Conservation (phyloP, 768 basidiomycete genomes). For the Amanita fuliginea region DNA sequence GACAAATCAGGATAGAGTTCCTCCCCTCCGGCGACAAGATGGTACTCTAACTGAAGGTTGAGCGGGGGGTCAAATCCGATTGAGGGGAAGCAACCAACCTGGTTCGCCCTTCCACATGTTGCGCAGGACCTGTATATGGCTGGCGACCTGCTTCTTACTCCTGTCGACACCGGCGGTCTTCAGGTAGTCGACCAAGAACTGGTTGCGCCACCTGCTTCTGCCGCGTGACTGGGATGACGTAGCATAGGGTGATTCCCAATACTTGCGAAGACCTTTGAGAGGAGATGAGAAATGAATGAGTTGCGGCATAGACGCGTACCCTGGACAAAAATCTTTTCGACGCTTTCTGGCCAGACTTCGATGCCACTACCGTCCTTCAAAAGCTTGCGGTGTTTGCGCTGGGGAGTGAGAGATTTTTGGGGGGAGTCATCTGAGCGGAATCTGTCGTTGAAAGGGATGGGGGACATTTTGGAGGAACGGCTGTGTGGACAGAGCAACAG, state of each 20-base stretch:
- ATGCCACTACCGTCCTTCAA: constrained; percentile 68
- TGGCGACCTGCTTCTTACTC: constrained; percentile 84
- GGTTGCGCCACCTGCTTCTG: constrained; percentile 73
- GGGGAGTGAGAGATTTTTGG: constrained; percentile 48
- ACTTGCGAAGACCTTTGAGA: constrained; percentile 55
- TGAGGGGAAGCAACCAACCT: constrained; percentile 28
- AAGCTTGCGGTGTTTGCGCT: constrained; percentile 76
- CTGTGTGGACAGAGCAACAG: constrained; percentile 5
- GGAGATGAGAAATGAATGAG: constrained; percentile 2
- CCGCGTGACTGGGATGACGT: constrained; percentile 63
- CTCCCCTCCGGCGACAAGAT: constrained; percentile 73
- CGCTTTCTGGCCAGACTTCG: constrained; percentile 75
- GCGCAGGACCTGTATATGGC: constrained; percentile 73
- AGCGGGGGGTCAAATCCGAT: neutral
- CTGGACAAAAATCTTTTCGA: constrained; percentile 71
- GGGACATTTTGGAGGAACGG: constrained; percentile 14
- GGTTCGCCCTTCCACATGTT: constrained; percentile 86
- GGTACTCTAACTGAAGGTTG: constrained; percentile 40
- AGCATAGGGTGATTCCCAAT: constrained; percentile 76
- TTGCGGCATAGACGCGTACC: constrained; percentile 25
- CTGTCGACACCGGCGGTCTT: constrained; percentile 58
- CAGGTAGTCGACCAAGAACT: constrained; percentile 77
- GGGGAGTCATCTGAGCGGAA: constrained; percentile 11
- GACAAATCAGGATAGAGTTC: constrained; percentile 45
- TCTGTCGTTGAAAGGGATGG: constrained; percentile 20